Conservation (phyloP, 495 filamentous ascomycete genomes). For the Penicillium robsamsonii region DNA sequence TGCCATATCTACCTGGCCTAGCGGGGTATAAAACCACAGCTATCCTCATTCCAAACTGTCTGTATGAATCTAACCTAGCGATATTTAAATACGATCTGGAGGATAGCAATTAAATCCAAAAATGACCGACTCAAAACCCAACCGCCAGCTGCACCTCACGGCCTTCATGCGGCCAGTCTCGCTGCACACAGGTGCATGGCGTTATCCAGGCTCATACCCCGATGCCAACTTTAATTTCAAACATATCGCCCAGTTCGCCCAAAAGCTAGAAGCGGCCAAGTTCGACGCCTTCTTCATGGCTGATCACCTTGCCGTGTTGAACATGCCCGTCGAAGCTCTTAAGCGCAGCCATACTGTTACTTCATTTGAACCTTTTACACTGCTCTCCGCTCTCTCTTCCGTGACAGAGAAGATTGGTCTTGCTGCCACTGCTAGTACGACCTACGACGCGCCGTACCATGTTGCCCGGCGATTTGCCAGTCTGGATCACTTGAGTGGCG, state of each 20-base stretch:
- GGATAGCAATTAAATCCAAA: not conserved
- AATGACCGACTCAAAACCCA: constrained; percentile 18
- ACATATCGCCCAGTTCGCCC: constrained; percentile 52
- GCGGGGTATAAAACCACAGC: constrained; percentile 10
- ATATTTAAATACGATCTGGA: not conserved
- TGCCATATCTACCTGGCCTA: not conserved
- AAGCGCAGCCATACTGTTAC: constrained; percentile 58
- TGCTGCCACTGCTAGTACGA: constrained; percentile 57
- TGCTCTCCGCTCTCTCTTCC: constrained; percentile 47
- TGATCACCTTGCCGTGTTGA: constrained; percentile 56
- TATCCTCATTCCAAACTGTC: not conserved
- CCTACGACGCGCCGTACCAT: constrained; percentile 64
- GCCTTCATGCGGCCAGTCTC: constrained; percentile 60
- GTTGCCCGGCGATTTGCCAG: constrained; percentile 61
- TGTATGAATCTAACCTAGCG: not conserved
- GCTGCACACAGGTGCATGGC: constrained; percentile 58
- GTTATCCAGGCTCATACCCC: constrained; percentile 53
- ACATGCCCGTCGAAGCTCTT: constrained; percentile 57
- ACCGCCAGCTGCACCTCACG: constrained; percentile 49
- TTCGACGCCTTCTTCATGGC: constrained; percentile 66
- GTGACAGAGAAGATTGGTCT: constrained; percentile 50
- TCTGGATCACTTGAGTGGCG: constrained; percentile 60
- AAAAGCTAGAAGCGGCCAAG: constrained; percentile 56
- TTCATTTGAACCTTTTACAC: constrained; percentile 50
- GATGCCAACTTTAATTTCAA: constrained; percentile 60